A percentile compares a stretch with the other conserved stretches of the same genome.
These are phyloP conservation scores for Porodaedalea pini DNA, from an alignment of 1,284 basidiomycete species.

Conservation along the genomic window DNA sequence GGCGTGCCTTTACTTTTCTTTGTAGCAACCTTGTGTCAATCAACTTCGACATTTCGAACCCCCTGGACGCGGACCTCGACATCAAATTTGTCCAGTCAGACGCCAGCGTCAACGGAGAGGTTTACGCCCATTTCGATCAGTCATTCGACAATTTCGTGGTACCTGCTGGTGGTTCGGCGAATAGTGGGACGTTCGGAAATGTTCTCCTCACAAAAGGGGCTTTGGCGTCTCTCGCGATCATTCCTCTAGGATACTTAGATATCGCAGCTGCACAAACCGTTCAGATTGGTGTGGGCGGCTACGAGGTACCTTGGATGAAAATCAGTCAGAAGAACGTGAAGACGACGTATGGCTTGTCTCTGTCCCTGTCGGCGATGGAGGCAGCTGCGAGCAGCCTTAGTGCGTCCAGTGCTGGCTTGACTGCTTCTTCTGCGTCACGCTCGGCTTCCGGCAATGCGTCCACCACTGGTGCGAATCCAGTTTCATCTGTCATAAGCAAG, in stretches of 20 bases:
- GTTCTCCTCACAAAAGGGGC: slow-evolving; percentile 59
- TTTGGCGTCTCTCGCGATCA: slow-evolving; percentile 49
- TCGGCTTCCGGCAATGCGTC: too few species aligned
- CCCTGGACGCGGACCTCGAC: slow-evolving; percentile 51
- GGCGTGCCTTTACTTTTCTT: background rate
- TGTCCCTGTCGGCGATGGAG: slow-evolving; percentile 12
- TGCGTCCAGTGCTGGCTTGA: slow-evolving; percentile 5
- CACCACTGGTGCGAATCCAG: background rate
- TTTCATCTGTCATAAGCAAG: too few species aligned
- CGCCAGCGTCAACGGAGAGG: slow-evolving; percentile 45
- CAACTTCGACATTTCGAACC: slow-evolving; percentile 59
- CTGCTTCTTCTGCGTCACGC: background rate
- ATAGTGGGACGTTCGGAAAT: slow-evolving; percentile 51
- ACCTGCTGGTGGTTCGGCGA: slow-evolving; percentile 52
- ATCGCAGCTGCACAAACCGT: slow-evolving; percentile 47
- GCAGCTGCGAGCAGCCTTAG: slow-evolving; percentile 13
- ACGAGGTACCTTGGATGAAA: slow-evolving; percentile 25
- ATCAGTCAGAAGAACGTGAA: slow-evolving; percentile 20
- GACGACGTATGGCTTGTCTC: slow-evolving; percentile 17
- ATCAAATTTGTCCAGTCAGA: slow-evolving; percentile 58
- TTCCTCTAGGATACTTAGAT: slow-evolving; percentile 51
- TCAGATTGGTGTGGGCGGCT: slow-evolving; percentile 27
- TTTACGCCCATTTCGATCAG: slow-evolving; percentile 56
- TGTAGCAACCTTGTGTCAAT: slow-evolving; percentile 43
- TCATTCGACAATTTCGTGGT: slow-evolving; percentile 52